Conservation (phyloP, 192 early-diverging fungal species). For the Coemansia biformis region DNA sequence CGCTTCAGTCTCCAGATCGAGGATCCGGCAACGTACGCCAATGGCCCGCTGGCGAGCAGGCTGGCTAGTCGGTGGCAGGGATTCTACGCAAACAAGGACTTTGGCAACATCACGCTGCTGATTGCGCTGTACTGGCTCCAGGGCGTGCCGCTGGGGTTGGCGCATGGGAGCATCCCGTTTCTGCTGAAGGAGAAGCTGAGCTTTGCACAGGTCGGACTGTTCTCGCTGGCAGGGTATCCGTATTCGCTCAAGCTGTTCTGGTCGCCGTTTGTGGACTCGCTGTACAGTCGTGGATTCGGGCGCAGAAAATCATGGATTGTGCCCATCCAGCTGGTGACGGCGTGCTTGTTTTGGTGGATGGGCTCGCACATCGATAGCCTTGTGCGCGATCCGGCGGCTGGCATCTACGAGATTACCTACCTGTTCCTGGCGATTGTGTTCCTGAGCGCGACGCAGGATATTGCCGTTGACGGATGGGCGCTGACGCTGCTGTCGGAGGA, state of each 20-base stretch:
- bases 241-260: constrained; percentile 97
- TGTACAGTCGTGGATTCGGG: constrained; percentile 76
- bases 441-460: constrained; percentile 92
- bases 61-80: constrained; percentile 18
- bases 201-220: constrained; percentile 87
- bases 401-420: constrained; percentile 58
- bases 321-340: constrained; percentile 90
- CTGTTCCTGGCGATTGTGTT: constrained; percentile 83
- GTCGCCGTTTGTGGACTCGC: constrained; percentile 94
- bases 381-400: constrained; percentile 50
- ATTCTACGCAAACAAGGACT: constrained; percentile 49
- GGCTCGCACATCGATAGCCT: constrained; percentile 71
- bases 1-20: constrained; percentile 14
- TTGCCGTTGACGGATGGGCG: constrained; percentile 84
- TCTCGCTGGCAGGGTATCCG: constrained; percentile 91
- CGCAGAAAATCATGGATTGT: constrained; percentile 97
- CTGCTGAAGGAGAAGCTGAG: constrained; percentile 90
- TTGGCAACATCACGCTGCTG: constrained; percentile 52
- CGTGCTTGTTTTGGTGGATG: constrained; percentile 71
- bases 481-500: constrained; percentile 86
- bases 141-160: constrained; percentile 89
- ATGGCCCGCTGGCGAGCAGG: background rate
- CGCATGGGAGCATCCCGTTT: constrained; percentile 89
- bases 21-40: constrained; percentile 30
- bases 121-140: constrained; percentile 74